phyloP scores from a whole-genome alignment of 257 asterid species.

The Buddleja alternifolia region DNA sequence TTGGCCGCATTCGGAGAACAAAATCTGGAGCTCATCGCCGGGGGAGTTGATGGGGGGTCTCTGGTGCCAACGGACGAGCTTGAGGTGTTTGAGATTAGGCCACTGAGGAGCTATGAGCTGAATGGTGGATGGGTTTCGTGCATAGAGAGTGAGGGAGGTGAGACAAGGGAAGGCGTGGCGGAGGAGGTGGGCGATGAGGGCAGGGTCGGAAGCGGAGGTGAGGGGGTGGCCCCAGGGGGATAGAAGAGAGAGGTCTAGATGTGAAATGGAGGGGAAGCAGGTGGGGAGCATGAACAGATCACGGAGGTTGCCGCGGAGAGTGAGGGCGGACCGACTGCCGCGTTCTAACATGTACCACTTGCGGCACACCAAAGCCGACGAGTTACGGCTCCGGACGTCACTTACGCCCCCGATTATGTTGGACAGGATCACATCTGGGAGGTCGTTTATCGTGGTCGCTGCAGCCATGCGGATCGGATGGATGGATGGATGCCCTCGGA shows the following conservation, averaged over 20 bases:
- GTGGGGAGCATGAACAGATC: constrained; percentile 66
- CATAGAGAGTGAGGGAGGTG: constrained; percentile 62
- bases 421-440: constrained; percentile 78
- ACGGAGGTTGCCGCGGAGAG: constrained; percentile 85
- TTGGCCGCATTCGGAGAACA: constrained; percentile 39
- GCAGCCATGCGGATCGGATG: no score
- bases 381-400: constrained; percentile 83
- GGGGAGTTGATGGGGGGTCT: constrained; percentile 65
- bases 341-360: constrained; percentile 76
- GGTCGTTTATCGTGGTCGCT: constrained; percentile 53
- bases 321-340: constrained; percentile 68
- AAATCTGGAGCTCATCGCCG: constrained; percentile 64
- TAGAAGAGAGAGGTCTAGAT: constrained; percentile 80
- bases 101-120: constrained; percentile 57
- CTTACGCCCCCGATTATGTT: constrained; percentile 68
- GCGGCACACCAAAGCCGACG: constrained; percentile 67
- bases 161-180: constrained; percentile 64
- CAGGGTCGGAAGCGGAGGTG: constrained; percentile 53
- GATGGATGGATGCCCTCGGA: no score
- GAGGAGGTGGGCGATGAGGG: constrained; percentile 63
- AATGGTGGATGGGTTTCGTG: constrained; percentile 52
- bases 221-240: constrained; percentile 94
- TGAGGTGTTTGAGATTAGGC: constrained; percentile 47
- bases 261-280: constrained; percentile 61
- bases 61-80: constrained; percentile 94